phyloP scores from a whole-genome alignment of 352 stramenopile species.

The Phytophthora melonis region DNA sequence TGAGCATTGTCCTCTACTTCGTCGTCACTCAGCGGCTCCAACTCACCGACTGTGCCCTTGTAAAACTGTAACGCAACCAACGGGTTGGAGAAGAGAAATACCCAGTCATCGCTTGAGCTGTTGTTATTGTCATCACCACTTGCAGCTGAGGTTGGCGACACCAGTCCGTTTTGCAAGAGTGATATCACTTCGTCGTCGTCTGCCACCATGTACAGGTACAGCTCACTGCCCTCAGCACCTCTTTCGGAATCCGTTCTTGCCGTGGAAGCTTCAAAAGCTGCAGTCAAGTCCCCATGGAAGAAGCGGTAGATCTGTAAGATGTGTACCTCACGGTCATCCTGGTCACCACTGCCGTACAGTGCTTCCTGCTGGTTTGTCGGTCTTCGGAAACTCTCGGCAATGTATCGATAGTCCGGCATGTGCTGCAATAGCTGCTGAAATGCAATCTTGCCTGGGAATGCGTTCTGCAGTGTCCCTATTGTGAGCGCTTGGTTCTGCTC shows the following conservation, averaged over 20 bases:
- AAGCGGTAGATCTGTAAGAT: slow-evolving; percentile 63
- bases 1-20: slow-evolving; percentile 24
- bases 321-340: slow-evolving; percentile 16
- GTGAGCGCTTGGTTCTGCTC: slow-evolving; percentile 51
- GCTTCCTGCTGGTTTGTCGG: slow-evolving; percentile 6
- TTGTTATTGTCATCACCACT: neutral
- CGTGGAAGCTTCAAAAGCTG: slow-evolving; percentile 35
- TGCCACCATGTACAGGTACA: slow-evolving; percentile 55
- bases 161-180: slow-evolving; percentile 51
- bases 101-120: slow-evolving; percentile 24
- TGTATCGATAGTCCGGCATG: slow-evolving; percentile 57
- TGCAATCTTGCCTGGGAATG: slow-evolving; percentile 41
- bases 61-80: slow-evolving; percentile 45
- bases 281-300: slow-evolving; percentile 47
- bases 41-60: slow-evolving; percentile 32
- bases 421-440: slow-evolving; percentile 62
- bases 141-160: neutral
- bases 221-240: slow-evolving; percentile 36
- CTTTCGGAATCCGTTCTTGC: slow-evolving; percentile 12
- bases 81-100: slow-evolving; percentile 57
- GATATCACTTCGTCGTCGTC: slow-evolving; percentile 44
- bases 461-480: slow-evolving; percentile 49
- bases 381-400: slow-evolving; percentile 47
- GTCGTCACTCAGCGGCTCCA: slow-evolving; percentile 32
- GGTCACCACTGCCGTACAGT: neutral